A percentile compares a stretch with the other conserved stretches of the same genome.
phyloP scores from a whole-genome alignment of 2,329 filamentous ascomycete species.

The Trichoderma gracile region DNA sequence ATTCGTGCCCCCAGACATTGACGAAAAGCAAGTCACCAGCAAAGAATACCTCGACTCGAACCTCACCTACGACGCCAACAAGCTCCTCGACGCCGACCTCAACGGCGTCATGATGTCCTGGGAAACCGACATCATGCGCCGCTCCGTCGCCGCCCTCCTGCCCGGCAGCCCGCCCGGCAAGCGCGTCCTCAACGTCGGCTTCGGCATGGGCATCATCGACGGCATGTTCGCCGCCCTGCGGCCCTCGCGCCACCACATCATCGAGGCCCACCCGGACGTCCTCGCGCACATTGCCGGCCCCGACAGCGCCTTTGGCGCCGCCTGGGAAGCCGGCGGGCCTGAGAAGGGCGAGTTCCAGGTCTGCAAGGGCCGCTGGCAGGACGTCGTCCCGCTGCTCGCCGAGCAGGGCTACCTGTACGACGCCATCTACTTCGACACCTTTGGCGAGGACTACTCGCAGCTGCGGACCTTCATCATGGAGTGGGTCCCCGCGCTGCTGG shows the following conservation, averaged over 20 bases:
- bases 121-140: conserved; percentile 84
- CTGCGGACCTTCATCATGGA: conserved; percentile 87
- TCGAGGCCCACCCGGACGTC: conserved; percentile 81
- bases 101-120: conserved; percentile 95
- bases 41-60: conserved; percentile 68
- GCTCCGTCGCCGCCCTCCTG: conserved; percentile 68
- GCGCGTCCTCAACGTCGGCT: conserved; percentile 80
- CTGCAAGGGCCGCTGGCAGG: conserved; percentile 73
- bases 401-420: conserved; percentile 72
- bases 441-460: conserved; percentile 88
- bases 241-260: conserved; percentile 74
- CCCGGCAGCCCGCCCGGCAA: conserved; percentile 52
- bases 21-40: conserved; percentile 57
- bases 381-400: conserved; percentile 69
- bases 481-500: conserved; percentile 76
- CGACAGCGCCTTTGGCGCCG: conserved; percentile 53
- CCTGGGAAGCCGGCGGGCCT: conserved; percentile 57
- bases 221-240: conserved; percentile 68
- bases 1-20: conserved; percentile 40
- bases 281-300: conserved; percentile 60
- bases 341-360: conserved; percentile 70
- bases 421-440: conserved; percentile 96
- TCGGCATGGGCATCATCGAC: conserved; percentile 90
- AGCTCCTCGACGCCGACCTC: conserved; percentile 70
- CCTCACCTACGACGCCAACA: conserved; percentile 64